These are phyloP conservation scores for Lyophyllum semitale DNA, from an alignment of 768 basidiomycete genomes.

Conservation along the genomic window DNA sequence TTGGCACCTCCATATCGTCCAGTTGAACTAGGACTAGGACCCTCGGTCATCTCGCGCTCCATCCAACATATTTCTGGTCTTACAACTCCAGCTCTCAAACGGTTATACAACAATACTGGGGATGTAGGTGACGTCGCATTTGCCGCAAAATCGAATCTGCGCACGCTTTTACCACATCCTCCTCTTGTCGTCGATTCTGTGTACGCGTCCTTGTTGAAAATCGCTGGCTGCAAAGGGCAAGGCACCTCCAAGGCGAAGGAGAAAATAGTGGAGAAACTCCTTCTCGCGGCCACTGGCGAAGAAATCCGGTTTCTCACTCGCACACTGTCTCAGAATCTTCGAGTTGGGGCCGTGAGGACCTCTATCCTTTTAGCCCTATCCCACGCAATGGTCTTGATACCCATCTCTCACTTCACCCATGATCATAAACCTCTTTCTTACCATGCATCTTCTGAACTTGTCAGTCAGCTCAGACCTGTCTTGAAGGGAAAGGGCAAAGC, in stretches of 20 bases:
- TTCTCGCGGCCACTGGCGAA: slow-evolving; percentile 85
- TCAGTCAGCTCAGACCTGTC: slow-evolving; percentile 24
- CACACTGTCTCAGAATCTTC: slow-evolving; percentile 71
- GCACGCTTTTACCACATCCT: slow-evolving; percentile 74
- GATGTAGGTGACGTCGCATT: slow-evolving; percentile 91
- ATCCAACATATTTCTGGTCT: slow-evolving; percentile 77
- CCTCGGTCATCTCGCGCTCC: slow-evolving; percentile 66
- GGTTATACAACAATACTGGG: slow-evolving; percentile 71
- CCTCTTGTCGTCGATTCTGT: slow-evolving; percentile 65
- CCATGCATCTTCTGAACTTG: slow-evolving; percentile 28
- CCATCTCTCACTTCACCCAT: slow-evolving; percentile 29
- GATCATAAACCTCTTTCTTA: slow-evolving; percentile 15
- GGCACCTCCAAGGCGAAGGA: slow-evolving; percentile 80
- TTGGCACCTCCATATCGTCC: slow-evolving; percentile 74
- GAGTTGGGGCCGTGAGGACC: slow-evolving; percentile 87
- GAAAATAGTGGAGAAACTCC: slow-evolving; percentile 73
- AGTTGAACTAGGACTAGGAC: slow-evolving; percentile 70
- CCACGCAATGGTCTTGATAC: slow-evolving; percentile 70
- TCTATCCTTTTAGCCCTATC: slow-evolving; percentile 82
- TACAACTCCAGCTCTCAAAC: slow-evolving; percentile 54
- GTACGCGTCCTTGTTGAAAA: slow-evolving; percentile 66
- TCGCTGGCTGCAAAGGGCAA: slow-evolving; percentile 69
- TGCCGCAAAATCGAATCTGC: slow-evolving; percentile 73
- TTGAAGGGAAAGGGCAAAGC: slow-evolving; percentile 20
- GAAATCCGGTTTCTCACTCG: slow-evolving; percentile 84